Evolutionary conservation across 2,329 filamentous ascomycete genomes (phyloP), one percentile per base, ranked within the genome.

Genomic region (Neofusicoccum kwambonambiense): DNA sequence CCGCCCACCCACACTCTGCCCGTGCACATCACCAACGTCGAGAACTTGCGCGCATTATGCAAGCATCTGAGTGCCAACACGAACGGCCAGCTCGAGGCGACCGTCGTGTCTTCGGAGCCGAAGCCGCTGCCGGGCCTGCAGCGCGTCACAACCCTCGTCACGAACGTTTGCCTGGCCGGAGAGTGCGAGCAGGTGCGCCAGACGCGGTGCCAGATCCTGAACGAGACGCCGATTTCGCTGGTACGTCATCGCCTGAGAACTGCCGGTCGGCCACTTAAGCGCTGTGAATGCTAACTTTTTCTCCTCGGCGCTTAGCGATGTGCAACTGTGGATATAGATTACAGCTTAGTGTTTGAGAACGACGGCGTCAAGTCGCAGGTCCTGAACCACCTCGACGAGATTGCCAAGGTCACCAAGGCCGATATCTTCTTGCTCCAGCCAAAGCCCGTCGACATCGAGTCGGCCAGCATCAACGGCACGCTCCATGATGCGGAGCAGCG

Each of bases 341-440:
- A 92, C 72, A 89, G 92, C 71, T 86, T 97, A 70, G 92, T 98
- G 74, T 90, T 93, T 76, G 93, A 96, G 66, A 81, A 83, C 31
- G 84, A 87, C 67, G 87, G 89, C 50, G 84, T 97, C 66, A 88
- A 92, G 75, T 85, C 88, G 68, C 86, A 87, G 54, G 91, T 97
- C 34, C 87, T 93, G 60, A 88, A 92, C 68, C 92, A 94, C 72
- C 86, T 99, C 70, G 92, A 98, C 77, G 89, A 90, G 68, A 90
- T 97, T 73, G 91, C 95, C 11, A 86, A 84, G 69, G 96, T 90
- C 74, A 97, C 93, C 67, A 95, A 95, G 60, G 94, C 96, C 62
- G 95, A 99, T 78, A 96, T 99, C 70, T 99, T 99, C 78, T 83
- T 99, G 56, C 86, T 99, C 58, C 93, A 93, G 65, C 93, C 95